A percentile compares a stretch with the other conserved stretches of the same genome.
These are phyloP conservation scores for Escallonia rubra DNA, from an alignment of 129 eudicot species.

Conservation along the genomic window DNA sequence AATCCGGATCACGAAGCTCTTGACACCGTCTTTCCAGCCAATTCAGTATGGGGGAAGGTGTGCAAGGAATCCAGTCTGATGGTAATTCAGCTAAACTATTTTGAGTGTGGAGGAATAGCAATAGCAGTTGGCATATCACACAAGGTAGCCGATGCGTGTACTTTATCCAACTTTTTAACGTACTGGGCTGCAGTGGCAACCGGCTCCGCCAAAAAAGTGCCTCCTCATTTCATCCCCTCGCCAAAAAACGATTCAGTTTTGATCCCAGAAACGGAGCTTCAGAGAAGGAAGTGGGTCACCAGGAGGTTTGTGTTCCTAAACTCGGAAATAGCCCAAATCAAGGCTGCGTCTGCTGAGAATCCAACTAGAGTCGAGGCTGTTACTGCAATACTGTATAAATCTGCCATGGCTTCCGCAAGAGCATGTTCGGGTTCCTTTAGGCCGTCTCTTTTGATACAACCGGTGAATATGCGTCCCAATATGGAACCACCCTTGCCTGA, in stretches of 20 bases:
- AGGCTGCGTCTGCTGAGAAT: background rate
- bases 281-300: background rate
- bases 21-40: too few relatives aligned
- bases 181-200: constrained; percentile 17
- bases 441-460: background rate
- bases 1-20: too few relatives aligned
- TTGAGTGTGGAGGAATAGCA: constrained; percentile 17
- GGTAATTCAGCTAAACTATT: constrained; percentile 12
- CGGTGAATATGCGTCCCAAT: constrained; percentile 7
- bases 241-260: background rate
- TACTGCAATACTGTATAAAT: constrained; percentile 19
- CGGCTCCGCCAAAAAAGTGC: background rate
- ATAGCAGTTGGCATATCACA: constrained; percentile 5
- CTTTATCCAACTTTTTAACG: constrained; percentile 1
- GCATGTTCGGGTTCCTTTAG: background rate
- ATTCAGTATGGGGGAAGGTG: too few relatives aligned
- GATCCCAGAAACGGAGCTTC: too few relatives aligned
- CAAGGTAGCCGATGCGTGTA: constrained; percentile 20
- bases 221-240: background rate
- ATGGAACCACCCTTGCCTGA: background rate
- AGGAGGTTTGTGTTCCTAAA: background rate
- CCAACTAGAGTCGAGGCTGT: constrained; percentile 23
- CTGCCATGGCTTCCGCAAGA: constrained; percentile 5
- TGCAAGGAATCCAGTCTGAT: background rate
- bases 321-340: background rate